phyloP scores from a whole-genome alignment of 129 eudicot genomes.

The Centella asiatica region DNA sequence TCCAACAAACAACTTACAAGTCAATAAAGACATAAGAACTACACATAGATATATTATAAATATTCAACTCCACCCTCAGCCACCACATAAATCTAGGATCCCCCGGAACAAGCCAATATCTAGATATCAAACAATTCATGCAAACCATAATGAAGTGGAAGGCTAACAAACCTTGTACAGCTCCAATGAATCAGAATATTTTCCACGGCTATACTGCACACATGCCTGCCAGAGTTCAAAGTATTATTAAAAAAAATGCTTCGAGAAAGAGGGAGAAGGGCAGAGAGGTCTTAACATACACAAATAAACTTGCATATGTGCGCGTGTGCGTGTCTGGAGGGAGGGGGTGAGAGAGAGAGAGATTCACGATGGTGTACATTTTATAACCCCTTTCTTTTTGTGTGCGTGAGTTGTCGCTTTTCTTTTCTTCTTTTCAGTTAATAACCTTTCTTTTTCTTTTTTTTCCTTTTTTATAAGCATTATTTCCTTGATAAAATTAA shows the following conservation, averaged over 20 bases:
- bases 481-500: background rate
- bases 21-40: background rate
- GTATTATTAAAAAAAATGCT: background rate
- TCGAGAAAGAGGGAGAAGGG: no score
- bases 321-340: no score
- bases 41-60: background rate
- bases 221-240: slow-evolving; percentile 63
- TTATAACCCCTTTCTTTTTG: no score
- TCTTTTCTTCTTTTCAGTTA: no score
- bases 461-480: no score
- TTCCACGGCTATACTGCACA: slow-evolving; percentile 86
- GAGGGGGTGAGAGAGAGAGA: no score
- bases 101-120: background rate
- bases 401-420: no score
- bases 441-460: no score
- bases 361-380: no score
- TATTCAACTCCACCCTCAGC: no score
- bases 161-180: slow-evolving; percentile 70
- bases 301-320: no score
- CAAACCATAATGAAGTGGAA: background rate
- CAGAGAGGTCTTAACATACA: background rate
- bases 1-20: slow-evolving; percentile 14
- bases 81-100: background rate
- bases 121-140: background rate
- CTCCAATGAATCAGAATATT: slow-evolving; percentile 75